phyloP scores from a whole-genome alignment of 495 filamentous ascomycete species.

The Evernia prunastri region DNA sequence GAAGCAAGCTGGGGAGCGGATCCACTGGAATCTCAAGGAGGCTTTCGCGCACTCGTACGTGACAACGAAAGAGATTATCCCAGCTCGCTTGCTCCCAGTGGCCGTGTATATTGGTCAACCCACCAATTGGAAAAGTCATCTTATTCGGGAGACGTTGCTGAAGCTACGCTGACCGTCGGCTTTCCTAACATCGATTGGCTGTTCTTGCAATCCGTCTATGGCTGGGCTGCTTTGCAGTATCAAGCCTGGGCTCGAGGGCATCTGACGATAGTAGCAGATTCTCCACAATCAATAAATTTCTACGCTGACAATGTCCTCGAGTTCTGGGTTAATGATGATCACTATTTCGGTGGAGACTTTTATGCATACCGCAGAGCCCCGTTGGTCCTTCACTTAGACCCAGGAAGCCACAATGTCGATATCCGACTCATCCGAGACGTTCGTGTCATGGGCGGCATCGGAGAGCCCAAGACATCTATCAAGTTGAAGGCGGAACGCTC shows the following conservation, averaged over 20 bases:
- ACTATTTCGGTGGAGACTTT: slow-evolving; percentile 53
- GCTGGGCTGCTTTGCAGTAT: slow-evolving; percentile 55
- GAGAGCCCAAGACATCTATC: slow-evolving; percentile 37
- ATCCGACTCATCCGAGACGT: slow-evolving; percentile 50
- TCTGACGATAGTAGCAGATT: slow-evolving; percentile 33
- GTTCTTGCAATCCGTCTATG: slow-evolving; percentile 48
- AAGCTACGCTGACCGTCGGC: slow-evolving; percentile 35
- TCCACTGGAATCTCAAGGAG: slow-evolving; percentile 47
- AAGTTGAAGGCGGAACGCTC: slow-evolving; percentile 31
- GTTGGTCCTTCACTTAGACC: slow-evolving; percentile 40
- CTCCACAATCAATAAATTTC: slow-evolving; percentile 34
- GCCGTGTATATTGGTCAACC: slow-evolving; percentile 41
- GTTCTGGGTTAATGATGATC: slow-evolving; percentile 44
- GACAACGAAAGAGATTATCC: slow-evolving; percentile 35
- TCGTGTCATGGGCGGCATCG: slow-evolving; percentile 44
- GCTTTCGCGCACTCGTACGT: slow-evolving; percentile 42
- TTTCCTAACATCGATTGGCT: slow-evolving; percentile 48
- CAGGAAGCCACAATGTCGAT: slow-evolving; percentile 47
- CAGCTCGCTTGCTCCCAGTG: slow-evolving; percentile 47
- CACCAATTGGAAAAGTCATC: slow-evolving; percentile 28
- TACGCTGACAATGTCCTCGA: slow-evolving; percentile 44
- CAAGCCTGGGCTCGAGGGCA: slow-evolving; percentile 52
- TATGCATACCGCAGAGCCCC: slow-evolving; percentile 47
- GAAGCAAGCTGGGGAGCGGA: slow-evolving; percentile 57
- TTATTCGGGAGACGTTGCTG: slow-evolving; percentile 20